These are phyloP conservation scores for Neurospora tetrasperma DNA, from an alignment of 495 filamentous ascomycete species.

Conservation along the genomic window DNA sequence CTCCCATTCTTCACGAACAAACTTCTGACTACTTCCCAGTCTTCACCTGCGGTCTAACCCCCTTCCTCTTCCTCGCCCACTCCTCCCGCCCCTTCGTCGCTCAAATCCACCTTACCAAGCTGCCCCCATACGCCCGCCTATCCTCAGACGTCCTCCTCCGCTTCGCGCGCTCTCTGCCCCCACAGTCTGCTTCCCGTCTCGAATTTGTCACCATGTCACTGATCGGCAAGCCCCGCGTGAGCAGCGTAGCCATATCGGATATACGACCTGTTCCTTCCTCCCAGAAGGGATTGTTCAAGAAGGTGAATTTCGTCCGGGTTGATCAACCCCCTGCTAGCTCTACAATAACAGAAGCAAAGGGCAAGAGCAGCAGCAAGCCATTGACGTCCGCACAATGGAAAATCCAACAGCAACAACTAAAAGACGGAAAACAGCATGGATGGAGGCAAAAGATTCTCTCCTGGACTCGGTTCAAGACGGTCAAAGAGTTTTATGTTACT, in stretches of 20 bases:
- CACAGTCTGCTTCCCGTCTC: conserved; percentile 41
- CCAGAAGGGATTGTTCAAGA: background rate
- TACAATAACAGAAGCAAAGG: background rate
- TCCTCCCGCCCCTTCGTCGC: conserved; percentile 59
- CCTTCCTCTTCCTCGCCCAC: conserved; percentile 56
- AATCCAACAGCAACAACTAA: background rate
- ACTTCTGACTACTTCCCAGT: conserved; percentile 30
- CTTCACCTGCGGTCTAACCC: conserved; percentile 48
- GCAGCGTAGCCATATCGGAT: no score
- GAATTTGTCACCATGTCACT: conserved; percentile 64
- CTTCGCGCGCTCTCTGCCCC: conserved; percentile 53
- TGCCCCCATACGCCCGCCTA: conserved; percentile 58
- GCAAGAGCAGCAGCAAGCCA: no score
- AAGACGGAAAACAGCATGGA: background rate
- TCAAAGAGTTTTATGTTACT: background rate
- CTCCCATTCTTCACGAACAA: no score
- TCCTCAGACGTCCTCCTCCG: conserved; percentile 56
- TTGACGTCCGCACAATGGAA: background rate
- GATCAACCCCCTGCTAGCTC: background rate
- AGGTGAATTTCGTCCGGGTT: background rate
- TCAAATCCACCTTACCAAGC: conserved; percentile 51
- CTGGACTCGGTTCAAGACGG: background rate
- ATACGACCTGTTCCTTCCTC: conserved; percentile 16
- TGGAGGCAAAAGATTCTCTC: background rate
- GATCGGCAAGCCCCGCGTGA: conserved; percentile 35